A percentile compares a stretch with the other conserved stretches of the same genome.
Conservation (phyloP, 192 early-diverging fungal species). For the Mortierella alpina region DNA sequence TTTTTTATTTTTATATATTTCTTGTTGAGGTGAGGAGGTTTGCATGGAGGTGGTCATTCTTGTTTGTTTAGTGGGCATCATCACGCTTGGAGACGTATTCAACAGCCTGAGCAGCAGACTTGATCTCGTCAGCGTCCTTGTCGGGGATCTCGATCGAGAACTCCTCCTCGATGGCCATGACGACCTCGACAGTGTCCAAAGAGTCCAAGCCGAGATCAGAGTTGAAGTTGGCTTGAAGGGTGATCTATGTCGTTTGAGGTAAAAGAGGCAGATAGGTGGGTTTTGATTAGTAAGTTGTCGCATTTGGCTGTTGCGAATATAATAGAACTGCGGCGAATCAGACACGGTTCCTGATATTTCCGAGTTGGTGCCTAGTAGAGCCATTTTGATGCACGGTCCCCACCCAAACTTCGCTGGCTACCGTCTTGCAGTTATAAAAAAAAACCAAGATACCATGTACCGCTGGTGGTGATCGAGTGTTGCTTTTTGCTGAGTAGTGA, state of each 20-base stretch:
- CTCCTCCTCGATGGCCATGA: slow-evolving; percentile 99
- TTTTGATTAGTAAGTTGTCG: not conserved
- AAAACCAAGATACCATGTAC: too few species aligned
- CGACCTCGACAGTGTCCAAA: slow-evolving; percentile 97
- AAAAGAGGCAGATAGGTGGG: not conserved
- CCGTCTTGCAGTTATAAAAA: too few species aligned
- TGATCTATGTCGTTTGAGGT: slow-evolving; percentile 67
- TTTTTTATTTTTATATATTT: too few species aligned
- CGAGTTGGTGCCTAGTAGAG: too few species aligned
- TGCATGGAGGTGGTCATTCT: too few species aligned
- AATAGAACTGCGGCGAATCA: too few species aligned
- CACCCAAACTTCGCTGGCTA: too few species aligned
- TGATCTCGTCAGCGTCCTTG: slow-evolving; percentile 96
- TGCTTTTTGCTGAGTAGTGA: too few species aligned
- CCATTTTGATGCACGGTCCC: too few species aligned
- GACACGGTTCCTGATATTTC: too few species aligned
- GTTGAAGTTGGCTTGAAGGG: slow-evolving; percentile 86
- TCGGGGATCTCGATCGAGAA: slow-evolving; percentile 98
- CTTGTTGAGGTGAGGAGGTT: not conserved
- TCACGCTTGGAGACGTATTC: slow-evolving; percentile 80
- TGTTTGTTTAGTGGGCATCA: slow-evolving; percentile 82
- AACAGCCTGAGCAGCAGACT: slow-evolving; percentile 87
- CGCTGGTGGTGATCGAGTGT: too few species aligned
- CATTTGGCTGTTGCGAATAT: not conserved
- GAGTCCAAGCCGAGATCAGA: slow-evolving; percentile 96